Percentiles rank a stretch among this genome's conserved stretches.
phyloP scores from a whole-genome alignment of 108 stramenopile species.

The Bacterosira constricta region DNA sequence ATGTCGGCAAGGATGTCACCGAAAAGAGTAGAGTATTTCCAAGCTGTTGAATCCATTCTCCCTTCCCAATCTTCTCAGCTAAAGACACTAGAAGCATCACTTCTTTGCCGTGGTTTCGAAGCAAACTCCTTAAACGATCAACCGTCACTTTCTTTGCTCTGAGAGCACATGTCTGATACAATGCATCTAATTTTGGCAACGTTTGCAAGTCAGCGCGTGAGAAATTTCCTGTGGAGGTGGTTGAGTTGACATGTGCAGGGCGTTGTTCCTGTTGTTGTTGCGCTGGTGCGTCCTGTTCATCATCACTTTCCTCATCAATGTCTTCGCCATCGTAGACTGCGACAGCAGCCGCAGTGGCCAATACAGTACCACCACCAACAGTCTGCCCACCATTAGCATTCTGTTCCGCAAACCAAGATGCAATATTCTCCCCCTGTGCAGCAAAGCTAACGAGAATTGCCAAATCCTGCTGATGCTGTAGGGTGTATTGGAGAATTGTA shows the following conservation, averaged over 20 bases:
- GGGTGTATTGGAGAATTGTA: slow-evolving; percentile 35
- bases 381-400: background rate
- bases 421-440: slow-evolving; percentile 39
- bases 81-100: slow-evolving; percentile 27
- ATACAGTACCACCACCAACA: background rate
- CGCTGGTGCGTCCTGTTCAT: slow-evolving; percentile 24
- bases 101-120: slow-evolving; percentile 14
- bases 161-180: slow-evolving; percentile 54
- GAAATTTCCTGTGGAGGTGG: slow-evolving; percentile 26
- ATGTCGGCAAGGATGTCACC: background rate
- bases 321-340: slow-evolving; percentile 46
- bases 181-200: slow-evolving; percentile 57
- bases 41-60: slow-evolving; percentile 30
- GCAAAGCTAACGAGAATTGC: slow-evolving; percentile 35
- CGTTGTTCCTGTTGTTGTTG: slow-evolving; percentile 29
- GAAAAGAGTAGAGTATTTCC: slow-evolving; percentile 28
- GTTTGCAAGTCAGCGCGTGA: slow-evolving; percentile 67
- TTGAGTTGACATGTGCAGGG: slow-evolving; percentile 4
- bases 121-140: slow-evolving; percentile 3
- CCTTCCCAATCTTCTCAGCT: slow-evolving; percentile 40
- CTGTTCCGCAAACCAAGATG: slow-evolving; percentile 13
- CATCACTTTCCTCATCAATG: slow-evolving; percentile 52
- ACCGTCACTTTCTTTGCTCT: slow-evolving; percentile 22
- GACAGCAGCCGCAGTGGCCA: slow-evolving; percentile 4
- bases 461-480: slow-evolving; percentile 37